These are phyloP conservation scores for Diutina catenulata DNA, from an alignment of 1,139 yeast genomes.

Conservation along the genomic window DNA sequence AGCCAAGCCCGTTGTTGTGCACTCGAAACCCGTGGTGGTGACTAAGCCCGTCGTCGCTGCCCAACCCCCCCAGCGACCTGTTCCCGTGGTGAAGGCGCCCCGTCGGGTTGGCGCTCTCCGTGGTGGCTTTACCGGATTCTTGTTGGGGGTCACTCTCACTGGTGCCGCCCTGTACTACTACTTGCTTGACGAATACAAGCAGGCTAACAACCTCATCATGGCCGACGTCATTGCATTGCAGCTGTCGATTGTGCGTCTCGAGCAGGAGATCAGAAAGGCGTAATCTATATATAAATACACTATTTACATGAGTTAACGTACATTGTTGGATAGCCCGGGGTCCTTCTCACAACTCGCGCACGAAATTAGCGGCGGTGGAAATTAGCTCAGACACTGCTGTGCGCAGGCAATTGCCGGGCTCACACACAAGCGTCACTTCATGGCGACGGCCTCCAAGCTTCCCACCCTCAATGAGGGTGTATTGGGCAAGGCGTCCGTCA, in stretches of 20 bases:
- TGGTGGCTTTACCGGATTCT: slow-evolving; percentile 65
- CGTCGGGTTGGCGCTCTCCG: slow-evolving; percentile 47
- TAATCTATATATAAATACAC: background rate
- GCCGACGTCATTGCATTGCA: slow-evolving; percentile 67
- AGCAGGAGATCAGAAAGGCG: slow-evolving; percentile 37
- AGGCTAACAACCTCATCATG: slow-evolving; percentile 59
- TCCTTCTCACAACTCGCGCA: background rate
- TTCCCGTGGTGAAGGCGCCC: slow-evolving; percentile 9
- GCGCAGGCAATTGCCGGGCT: background rate
- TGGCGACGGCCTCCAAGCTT: slow-evolving; percentile 1
- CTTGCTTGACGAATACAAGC: slow-evolving; percentile 65
- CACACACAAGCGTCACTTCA: background rate
- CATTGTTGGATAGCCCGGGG: too few relatives aligned
- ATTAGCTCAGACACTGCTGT: background rate
- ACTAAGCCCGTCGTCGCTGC: slow-evolving; percentile 4
- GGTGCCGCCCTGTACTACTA: slow-evolving; percentile 72
- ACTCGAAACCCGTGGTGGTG: slow-evolving; percentile 1
- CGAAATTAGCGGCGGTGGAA: background rate
- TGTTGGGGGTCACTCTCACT: slow-evolving; percentile 63
- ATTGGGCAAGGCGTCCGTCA: background rate
- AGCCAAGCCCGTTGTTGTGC: background rate
- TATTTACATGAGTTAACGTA: too few relatives aligned
- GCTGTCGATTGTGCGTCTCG: slow-evolving; percentile 54
- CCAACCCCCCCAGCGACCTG: background rate
- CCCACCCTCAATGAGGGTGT: slow-evolving; percentile 1